A percentile compares a stretch with the other conserved stretches of the same genome.
Evolutionary conservation across 495 filamentous ascomycete genomes (phyloP).

Genomic region (Echria macrotheca): DNA sequence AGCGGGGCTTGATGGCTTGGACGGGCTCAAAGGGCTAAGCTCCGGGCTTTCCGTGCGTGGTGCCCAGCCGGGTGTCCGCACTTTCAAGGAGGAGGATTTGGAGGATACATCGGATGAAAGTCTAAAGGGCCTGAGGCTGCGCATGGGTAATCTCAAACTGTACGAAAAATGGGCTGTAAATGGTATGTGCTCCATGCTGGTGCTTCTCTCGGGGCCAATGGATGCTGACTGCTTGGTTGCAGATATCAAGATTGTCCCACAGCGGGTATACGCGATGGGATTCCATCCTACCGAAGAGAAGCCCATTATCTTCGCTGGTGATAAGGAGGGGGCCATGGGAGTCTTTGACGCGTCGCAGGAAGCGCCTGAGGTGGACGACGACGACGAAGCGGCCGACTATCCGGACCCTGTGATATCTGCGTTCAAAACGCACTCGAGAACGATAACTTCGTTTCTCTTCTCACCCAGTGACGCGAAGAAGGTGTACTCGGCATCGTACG

Average conservation of each 20-base stretch:
- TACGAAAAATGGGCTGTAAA: conserved; percentile 79
- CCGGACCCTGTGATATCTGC: conserved; percentile 71
- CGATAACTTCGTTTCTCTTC: conserved; percentile 79
- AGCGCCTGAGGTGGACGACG: conserved; percentile 48
- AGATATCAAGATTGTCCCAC: conserved; percentile 91
- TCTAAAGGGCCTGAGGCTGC: conserved; percentile 68
- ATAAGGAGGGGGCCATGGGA: conserved; percentile 90
- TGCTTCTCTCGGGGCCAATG: not conserved
- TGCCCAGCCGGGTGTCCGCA: conserved; percentile 71
- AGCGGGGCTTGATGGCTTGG: conserved; percentile 37
- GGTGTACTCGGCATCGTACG: conserved; percentile 86
- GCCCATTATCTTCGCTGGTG: conserved; percentile 87
- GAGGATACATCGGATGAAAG: conserved; percentile 73
- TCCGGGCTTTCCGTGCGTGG: conserved; percentile 53
- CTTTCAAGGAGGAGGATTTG: conserved; percentile 75
- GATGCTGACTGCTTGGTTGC: too few species aligned
- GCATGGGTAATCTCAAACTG: conserved; percentile 71
- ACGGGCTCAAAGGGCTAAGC: conserved; percentile 35
- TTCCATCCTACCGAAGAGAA: conserved; percentile 87
- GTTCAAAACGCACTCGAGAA: conserved; percentile 84
- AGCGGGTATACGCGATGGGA: conserved; percentile 79
- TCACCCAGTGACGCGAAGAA: conserved; percentile 63
- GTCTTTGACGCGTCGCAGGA: conserved; percentile 87
- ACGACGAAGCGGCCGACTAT: conserved; percentile 48
- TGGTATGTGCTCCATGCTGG: conserved; percentile 39